Conservation (phyloP, 225 moss, liverwort and hornwort genomes). For the Bryoerythrophyllum caledonicum region DNA sequence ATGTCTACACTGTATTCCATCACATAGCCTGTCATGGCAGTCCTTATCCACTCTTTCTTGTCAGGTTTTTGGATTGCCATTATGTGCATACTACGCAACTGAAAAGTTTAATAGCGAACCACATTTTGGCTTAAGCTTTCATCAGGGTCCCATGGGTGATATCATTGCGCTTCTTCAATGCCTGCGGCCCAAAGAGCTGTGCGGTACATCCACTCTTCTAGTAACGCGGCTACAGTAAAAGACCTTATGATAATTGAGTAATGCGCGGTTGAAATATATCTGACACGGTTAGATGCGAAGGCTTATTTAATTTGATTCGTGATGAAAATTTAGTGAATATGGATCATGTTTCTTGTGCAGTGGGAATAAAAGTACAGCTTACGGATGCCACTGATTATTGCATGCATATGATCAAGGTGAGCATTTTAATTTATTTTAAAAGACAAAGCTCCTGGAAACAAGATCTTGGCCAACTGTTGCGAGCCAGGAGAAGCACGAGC, state of each 20-base stretch:
- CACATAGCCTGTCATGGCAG: neutral
- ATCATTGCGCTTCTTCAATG: conserved; percentile 1
- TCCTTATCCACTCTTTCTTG: conserved; percentile 8
- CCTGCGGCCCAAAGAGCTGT: neutral
- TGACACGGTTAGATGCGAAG: neutral
- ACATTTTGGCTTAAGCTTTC: neutral
- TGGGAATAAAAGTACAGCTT: neutral
- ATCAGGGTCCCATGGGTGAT: neutral
- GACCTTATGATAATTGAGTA: neutral
- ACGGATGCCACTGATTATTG: neutral
- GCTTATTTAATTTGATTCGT: neutral
- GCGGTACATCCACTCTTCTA: neutral
- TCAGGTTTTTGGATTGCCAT: neutral
- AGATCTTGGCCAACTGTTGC: conserved; percentile 18
- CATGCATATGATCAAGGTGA: neutral
- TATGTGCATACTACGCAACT: conserved; percentile 8
- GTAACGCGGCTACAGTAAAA: neutral
- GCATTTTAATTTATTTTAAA: neutral
- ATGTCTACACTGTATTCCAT: neutral
- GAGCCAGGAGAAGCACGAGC: neutral
- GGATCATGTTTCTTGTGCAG: neutral
- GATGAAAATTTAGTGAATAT: neutral
- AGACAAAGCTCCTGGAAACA: conserved; percentile 6
- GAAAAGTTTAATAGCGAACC: neutral
- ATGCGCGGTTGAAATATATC: neutral